Percentiles rank a stretch among this genome's conserved stretches.
Conservation (phyloP, 345 rosid species). For the Rhodamnia rubescens region DNA sequence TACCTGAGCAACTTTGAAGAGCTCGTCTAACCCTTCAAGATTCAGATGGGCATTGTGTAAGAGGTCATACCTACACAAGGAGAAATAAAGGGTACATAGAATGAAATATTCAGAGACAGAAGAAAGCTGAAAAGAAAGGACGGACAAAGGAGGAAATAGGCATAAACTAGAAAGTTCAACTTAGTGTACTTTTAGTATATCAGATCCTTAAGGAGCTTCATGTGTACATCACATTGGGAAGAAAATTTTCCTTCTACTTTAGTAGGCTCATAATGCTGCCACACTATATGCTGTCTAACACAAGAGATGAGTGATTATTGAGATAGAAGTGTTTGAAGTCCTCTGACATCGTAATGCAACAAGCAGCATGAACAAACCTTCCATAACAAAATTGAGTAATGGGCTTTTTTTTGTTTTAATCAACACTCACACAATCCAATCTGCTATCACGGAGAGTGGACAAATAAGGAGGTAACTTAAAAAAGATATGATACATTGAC, state of each 20-base stretch:
- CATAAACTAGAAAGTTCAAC: neutral
- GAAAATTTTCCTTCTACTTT: neutral
- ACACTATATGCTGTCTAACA: neutral
- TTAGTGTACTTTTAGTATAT: neutral
- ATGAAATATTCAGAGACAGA: neutral
- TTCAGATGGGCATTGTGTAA: constrained; percentile 96
- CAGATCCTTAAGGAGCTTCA: neutral
- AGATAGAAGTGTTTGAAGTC: neutral
- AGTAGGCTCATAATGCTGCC: neutral
- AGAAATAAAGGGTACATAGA: neutral
- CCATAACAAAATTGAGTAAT: neutral
- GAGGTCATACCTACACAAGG: constrained; percentile 69
- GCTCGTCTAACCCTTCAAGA: constrained; percentile 76
- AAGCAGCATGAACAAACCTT: neutral
- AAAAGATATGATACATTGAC: neutral
- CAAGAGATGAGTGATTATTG: neutral
- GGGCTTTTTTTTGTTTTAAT: neutral
- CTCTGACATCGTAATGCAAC: neutral
- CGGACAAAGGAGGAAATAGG: neutral
- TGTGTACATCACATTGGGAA: neutral
- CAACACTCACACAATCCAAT: neutral
- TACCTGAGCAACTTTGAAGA: constrained; percentile 97
- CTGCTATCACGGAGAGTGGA: neutral
- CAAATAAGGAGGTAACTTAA: neutral
- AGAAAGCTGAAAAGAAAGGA: neutral